Evolutionary conservation across 768 basidiomycete genomes (phyloP).

Genomic region (Auricularia heimuer): DNA sequence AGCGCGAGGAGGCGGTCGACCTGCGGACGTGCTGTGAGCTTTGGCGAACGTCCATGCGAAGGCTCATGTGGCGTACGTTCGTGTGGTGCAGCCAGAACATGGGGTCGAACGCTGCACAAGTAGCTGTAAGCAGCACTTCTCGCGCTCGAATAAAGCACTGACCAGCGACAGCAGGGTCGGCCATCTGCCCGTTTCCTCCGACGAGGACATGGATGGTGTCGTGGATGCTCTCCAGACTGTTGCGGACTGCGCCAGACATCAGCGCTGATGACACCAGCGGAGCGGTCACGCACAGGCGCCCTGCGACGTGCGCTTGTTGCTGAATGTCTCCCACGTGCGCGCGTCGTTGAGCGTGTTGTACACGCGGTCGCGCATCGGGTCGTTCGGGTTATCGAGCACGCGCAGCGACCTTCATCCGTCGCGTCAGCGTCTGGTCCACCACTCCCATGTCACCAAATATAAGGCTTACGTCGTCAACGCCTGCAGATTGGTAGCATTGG

Average conservation of each 20-base stretch:
- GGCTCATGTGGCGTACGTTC: slow-evolving; percentile 20
- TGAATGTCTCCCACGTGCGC: slow-evolving; percentile 35
- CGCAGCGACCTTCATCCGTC: not conserved
- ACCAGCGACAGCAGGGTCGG: slow-evolving; percentile 11
- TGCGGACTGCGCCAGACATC: slow-evolving; percentile 5
- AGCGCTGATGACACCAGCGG: not conserved
- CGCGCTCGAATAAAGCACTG: not conserved
- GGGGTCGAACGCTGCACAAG: slow-evolving; percentile 35
- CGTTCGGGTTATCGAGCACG: not conserved
- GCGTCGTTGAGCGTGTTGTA: slow-evolving; percentile 29
- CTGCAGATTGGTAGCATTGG: not conserved
- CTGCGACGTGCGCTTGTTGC: slow-evolving; percentile 21
- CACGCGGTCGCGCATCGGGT: slow-evolving; percentile 14
- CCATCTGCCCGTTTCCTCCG: slow-evolving; percentile 37
- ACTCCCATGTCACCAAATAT: not conserved
- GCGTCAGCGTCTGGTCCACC: not conserved
- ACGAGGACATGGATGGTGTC: slow-evolving; percentile 33
- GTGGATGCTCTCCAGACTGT: slow-evolving; percentile 37
- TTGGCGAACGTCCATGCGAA: too few species aligned
- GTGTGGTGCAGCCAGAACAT: slow-evolving; percentile 37
- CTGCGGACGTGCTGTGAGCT: too few species aligned
- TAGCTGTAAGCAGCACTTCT: not conserved
- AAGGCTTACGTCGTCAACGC: not conserved
- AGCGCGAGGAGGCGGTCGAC: slow-evolving; percentile 42
- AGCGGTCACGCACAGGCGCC: not conserved